phyloP scores from a whole-genome alignment of 1,284 basidiomycete species.

The Boletus semigastroideus region DNA sequence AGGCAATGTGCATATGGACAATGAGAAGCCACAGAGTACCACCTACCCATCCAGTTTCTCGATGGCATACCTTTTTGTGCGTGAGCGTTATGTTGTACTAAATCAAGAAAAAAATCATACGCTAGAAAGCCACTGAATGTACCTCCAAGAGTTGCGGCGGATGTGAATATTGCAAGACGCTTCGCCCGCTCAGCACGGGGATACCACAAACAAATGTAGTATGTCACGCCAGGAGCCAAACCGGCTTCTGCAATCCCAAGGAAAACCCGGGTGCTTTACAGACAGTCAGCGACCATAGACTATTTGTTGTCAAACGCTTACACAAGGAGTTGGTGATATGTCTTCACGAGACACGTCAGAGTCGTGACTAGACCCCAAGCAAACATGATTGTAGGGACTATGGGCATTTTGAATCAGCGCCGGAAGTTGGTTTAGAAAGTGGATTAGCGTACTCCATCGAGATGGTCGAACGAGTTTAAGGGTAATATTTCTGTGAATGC shows the following conservation, averaged over 20 bases:
- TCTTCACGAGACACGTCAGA: conserved; percentile 36
- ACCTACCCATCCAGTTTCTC: conserved; percentile 21
- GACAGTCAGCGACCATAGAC: conserved; percentile 1
- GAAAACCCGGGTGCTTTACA: conserved; percentile 42
- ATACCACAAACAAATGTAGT: conserved; percentile 17
- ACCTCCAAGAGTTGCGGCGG: conserved; percentile 8
- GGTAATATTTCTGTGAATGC: conserved; percentile 37
- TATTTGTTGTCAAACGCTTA: conserved; percentile 8
- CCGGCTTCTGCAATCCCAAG: conserved; percentile 18
- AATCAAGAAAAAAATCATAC: conserved; percentile 7
- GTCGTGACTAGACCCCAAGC: conserved; percentile 46
- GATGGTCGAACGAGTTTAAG: conserved; percentile 46
- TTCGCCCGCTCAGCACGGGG: conserved; percentile 14
- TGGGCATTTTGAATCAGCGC: background rate
- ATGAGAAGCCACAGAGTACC: background rate
- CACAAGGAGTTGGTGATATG: conserved; percentile 29
- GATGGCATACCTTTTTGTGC: conserved; percentile 8
- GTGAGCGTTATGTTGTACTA: background rate
- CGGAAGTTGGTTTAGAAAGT: background rate
- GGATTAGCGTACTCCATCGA: conserved; percentile 39
- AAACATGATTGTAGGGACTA: conserved; percentile 47
- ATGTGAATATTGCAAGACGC: conserved; percentile 10
- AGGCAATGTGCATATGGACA: background rate
- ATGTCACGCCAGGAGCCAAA: conserved; percentile 13
- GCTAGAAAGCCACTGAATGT: conserved; percentile 16